Conservation (phyloP, 2,329 filamentous ascomycete genomes). For the Scedosporium boydii region DNA sequence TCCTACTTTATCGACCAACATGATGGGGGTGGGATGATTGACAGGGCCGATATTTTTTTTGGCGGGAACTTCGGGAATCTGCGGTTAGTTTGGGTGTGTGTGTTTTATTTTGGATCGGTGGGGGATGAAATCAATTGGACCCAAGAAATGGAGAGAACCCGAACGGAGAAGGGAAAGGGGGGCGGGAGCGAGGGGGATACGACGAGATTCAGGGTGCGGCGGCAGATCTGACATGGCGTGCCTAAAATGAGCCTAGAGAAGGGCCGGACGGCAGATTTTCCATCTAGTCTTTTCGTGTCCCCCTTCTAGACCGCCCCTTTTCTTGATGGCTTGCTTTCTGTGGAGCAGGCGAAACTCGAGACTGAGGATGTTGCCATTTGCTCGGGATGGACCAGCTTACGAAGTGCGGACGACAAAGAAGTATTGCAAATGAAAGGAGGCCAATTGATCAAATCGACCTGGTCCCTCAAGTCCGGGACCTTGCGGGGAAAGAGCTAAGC, state of each 20-base stretch:
- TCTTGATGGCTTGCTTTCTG: neutral
- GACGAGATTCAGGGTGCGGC: neutral
- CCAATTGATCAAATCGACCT: too few relatives aligned
- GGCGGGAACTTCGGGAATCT: neutral
- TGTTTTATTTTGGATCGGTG: neutral
- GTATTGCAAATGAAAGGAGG: too few relatives aligned
- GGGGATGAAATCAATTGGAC: neutral
- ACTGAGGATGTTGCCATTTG: too few relatives aligned
- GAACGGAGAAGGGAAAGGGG: neutral
- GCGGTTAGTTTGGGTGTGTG: neutral
- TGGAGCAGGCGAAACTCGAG: neutral
- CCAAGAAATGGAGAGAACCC: neutral
- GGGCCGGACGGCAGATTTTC: neutral
- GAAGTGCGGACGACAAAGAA: too few relatives aligned
- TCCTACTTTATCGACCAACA: neutral
- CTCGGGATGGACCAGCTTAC: too few relatives aligned
- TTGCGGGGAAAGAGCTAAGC: too few relatives aligned
- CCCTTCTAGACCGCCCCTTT: neutral
- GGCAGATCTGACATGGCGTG: constrained; percentile 1
- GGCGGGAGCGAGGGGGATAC: neutral
- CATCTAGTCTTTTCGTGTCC: neutral
- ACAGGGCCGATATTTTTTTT: neutral
- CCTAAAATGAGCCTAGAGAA: neutral
- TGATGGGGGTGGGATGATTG: neutral
- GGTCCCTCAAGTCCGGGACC: too few relatives aligned